Conservation (phyloP, 208 protist genomes). For the Leishmania martiniquensis region DNA sequence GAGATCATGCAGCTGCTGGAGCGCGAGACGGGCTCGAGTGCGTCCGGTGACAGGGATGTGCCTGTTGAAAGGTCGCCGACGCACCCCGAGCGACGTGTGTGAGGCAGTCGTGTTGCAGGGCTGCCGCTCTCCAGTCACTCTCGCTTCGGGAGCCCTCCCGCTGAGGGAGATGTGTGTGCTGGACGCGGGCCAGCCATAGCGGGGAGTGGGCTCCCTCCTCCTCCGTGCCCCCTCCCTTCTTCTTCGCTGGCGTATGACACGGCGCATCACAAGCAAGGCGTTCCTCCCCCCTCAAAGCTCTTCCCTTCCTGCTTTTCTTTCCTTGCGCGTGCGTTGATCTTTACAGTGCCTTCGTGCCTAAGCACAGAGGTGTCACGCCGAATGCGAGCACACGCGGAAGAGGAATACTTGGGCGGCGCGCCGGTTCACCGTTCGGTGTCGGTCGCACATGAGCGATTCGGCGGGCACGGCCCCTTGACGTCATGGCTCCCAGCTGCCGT, state of each 20-base stretch:
- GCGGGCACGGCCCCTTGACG: neutral
- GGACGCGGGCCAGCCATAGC: neutral
- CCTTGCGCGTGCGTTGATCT: neutral
- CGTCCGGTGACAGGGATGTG: slow-evolving; percentile 55
- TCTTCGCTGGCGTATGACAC: neutral
- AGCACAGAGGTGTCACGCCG: neutral
- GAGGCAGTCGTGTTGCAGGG: neutral
- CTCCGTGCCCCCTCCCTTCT: neutral
- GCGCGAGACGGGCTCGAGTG: slow-evolving; percentile 45
- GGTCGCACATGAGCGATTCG: neutral
- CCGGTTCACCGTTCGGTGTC: neutral
- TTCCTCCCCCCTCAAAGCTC: neutral
- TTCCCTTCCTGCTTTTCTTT: neutral
- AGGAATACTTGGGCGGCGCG: neutral
- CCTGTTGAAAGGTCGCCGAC: slow-evolving; percentile 59
- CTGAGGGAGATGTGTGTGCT: neutral
- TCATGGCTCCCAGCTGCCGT: neutral
- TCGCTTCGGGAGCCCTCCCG: neutral
- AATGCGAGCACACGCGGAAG: neutral
- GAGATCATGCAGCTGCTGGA: slow-evolving; percentile 77
- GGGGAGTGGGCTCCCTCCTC: neutral
- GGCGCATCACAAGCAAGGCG: neutral
- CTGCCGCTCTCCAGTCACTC: neutral
- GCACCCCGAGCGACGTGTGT: slow-evolving; percentile 83
- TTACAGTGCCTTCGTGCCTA: neutral